Evolutionary conservation across 495 filamentous ascomycete species (phyloP).

Genomic region (Hyaloscypha hepaticicola): DNA sequence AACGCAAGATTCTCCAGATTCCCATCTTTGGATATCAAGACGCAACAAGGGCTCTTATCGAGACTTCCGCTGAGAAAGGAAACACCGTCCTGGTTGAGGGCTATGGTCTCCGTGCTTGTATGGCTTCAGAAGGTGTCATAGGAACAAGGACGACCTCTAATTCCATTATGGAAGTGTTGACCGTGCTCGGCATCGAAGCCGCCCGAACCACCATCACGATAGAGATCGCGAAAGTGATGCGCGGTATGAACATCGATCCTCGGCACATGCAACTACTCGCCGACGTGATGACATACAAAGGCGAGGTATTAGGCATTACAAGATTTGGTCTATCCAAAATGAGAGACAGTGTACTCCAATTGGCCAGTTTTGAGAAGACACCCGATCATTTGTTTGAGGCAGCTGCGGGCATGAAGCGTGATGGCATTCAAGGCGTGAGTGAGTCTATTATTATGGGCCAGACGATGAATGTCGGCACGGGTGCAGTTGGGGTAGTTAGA

Average conservation of each 20-base stretch:
- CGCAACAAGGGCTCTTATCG: slow-evolving; percentile 83
- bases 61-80: slow-evolving; percentile 53
- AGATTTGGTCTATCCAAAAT: slow-evolving; percentile 96
- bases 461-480: slow-evolving; percentile 85
- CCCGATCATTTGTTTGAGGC: slow-evolving; percentile 97
- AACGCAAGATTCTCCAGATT: slow-evolving; percentile 66
- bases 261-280: slow-evolving; percentile 98
- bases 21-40: slow-evolving; percentile 79
- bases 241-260: slow-evolving; percentile 91
- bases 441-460: slow-evolving; percentile 99
- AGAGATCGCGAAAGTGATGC: slow-evolving; percentile 83
- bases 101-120: slow-evolving; percentile 83
- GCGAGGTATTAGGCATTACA: slow-evolving; percentile 95
- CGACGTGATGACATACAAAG: slow-evolving; percentile 99
- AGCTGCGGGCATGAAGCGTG: slow-evolving; percentile 82
- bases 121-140: slow-evolving; percentile 86
- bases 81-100: slow-evolving; percentile 87
- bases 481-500: slow-evolving; percentile 83
- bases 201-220: slow-evolving; percentile 78
- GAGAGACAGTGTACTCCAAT: slow-evolving; percentile 89
- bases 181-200: slow-evolving; percentile 97
- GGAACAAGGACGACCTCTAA: slow-evolving; percentile 75
- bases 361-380: slow-evolving; percentile 97
- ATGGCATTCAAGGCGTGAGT: slow-evolving; percentile 86
- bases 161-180: slow-evolving; percentile 82